Conservation (phyloP, 1,139 yeast species). For the Candida sp. region DNA sequence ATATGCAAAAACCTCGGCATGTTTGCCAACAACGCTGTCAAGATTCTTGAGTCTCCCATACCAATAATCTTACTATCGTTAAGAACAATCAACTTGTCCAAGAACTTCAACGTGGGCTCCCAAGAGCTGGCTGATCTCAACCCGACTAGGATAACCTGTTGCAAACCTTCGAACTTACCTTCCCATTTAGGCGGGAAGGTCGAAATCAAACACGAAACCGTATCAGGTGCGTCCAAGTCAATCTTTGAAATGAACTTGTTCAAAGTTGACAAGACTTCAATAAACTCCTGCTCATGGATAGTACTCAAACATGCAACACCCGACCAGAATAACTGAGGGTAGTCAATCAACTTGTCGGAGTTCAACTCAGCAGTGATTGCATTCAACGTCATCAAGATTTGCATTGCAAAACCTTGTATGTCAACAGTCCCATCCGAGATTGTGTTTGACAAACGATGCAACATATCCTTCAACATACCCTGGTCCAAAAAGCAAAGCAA, state of each 20-base stretch:
- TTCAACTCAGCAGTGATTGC: slow-evolving; percentile 89
- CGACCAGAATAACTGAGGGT: slow-evolving; percentile 97
- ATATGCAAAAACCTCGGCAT: slow-evolving; percentile 87
- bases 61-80: slow-evolving; percentile 83
- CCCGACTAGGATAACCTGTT: slow-evolving; percentile 79
- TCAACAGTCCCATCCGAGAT: slow-evolving; percentile 88
- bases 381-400: slow-evolving; percentile 92
- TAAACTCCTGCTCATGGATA: slow-evolving; percentile 90
- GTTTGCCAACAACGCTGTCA: slow-evolving; percentile 76
- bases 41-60: slow-evolving; percentile 66
- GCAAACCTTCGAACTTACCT: slow-evolving; percentile 90
- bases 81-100: slow-evolving; percentile 72
- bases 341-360: slow-evolving; percentile 77
- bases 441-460: slow-evolving; percentile 91
- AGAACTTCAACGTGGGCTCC: slow-evolving; percentile 74
- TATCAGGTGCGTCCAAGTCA: slow-evolving; percentile 84
- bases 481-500: slow-evolving; percentile 80
- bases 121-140: slow-evolving; percentile 80
- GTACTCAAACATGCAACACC: slow-evolving; percentile 92
- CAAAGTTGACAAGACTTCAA: slow-evolving; percentile 82
- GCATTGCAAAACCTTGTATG: slow-evolving; percentile 98
- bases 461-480: slow-evolving; percentile 90
- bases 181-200: slow-evolving; percentile 98
- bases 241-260: slow-evolving; percentile 86
- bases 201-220: slow-evolving; percentile 79